phyloP scores from a whole-genome alignment of 2,329 filamentous ascomycete species.

The Fusarium verrucosum region DNA sequence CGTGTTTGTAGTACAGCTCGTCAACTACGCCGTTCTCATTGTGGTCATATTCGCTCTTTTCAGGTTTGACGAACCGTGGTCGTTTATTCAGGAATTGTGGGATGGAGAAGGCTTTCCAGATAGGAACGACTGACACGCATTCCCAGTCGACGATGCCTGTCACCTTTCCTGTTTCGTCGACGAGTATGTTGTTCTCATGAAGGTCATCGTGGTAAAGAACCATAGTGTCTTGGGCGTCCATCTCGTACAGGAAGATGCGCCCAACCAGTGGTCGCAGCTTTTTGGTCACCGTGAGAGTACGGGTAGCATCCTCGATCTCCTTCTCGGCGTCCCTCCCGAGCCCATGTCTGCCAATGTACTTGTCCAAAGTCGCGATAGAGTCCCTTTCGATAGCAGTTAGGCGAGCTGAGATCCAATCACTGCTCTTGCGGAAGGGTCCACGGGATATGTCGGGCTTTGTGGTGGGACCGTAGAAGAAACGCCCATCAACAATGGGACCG shows the following conservation, averaged over 20 bases:
- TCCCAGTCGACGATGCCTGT: constrained; percentile 56
- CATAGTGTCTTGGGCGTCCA: constrained; percentile 40
- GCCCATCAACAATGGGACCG: constrained; percentile 47
- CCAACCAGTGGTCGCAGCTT: constrained; percentile 46
- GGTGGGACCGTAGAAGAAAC: constrained; percentile 49
- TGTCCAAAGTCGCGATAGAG: not conserved
- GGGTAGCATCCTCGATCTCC: constrained; percentile 47
- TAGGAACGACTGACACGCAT: constrained; percentile 52
- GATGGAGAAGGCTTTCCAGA: constrained; percentile 50
- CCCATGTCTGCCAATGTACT: not conserved
- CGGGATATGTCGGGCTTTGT: constrained; percentile 46
- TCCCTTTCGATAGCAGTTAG: constrained; percentile 25
- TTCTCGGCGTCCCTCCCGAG: constrained; percentile 36
- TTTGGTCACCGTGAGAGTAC: constrained; percentile 33
- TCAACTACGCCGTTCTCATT: not conserved
- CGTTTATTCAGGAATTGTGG: constrained; percentile 49
- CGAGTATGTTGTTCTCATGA: constrained; percentile 51
- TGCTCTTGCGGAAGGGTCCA: constrained; percentile 49
- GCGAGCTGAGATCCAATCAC: constrained; percentile 49
- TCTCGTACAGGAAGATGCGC: constrained; percentile 43
- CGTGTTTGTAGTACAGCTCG: constrained; percentile 51
- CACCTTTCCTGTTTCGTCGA: constrained; percentile 48
- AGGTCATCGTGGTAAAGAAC: constrained; percentile 52
- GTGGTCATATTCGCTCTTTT: constrained; percentile 38
- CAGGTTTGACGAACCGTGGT: constrained; percentile 8